phyloP scores from a whole-genome alignment of 2,329 filamentous ascomycete genomes.

The Neurospora sp. region DNA sequence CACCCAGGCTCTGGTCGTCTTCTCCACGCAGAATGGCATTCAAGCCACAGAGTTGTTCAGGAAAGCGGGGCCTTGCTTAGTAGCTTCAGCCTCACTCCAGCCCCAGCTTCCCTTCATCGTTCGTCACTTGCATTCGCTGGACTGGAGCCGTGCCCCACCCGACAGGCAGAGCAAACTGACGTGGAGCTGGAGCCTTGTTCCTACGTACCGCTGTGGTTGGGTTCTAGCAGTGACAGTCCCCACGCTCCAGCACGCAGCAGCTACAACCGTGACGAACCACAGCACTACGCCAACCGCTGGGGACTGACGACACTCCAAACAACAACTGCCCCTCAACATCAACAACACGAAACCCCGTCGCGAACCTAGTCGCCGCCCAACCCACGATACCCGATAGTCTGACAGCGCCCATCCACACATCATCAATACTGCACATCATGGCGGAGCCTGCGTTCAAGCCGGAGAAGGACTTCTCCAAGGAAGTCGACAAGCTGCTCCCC shows the following conservation, averaged over 20 bases:
- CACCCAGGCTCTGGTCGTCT: not conserved
- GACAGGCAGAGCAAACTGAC: slow-evolving; percentile 14
- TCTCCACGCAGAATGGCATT: not conserved
- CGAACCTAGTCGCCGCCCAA: not conserved
- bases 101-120: not conserved
- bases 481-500: slow-evolving; percentile 83
- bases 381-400: not conserved
- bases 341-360: not conserved
- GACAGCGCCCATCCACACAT: not conserved
- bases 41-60: not conserved
- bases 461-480: slow-evolving; percentile 98
- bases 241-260: not conserved
- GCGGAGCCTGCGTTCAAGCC: slow-evolving; percentile 78
- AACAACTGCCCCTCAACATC: not conserved
- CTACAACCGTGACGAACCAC: not conserved
- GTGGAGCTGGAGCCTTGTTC: slow-evolving; percentile 9
- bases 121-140: not conserved
- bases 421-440: slow-evolving; percentile 44
- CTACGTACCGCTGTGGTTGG: not conserved
- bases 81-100: slow-evolving; percentile 5
- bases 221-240: not conserved
- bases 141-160: not conserved
- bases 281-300: not conserved
- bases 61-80: not conserved
- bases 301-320: not conserved